Base-by-base conservation (phyloP, 805 yeast species). In the Candida mattraensis region DNA sequence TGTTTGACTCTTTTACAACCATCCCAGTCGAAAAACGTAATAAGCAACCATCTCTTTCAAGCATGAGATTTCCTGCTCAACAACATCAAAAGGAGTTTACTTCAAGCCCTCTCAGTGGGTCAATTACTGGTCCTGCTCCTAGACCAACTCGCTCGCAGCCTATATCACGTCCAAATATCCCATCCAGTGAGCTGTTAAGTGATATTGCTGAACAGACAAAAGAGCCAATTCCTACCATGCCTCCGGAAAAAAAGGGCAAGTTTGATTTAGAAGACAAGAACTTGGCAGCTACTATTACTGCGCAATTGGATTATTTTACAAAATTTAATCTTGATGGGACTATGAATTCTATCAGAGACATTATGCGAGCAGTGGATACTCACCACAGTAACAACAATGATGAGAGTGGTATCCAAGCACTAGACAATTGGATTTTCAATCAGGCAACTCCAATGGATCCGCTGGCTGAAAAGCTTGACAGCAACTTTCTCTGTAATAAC, bases 261-360 rank as follows among this genome's bases (percentile, higher is more conserved):
- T 31, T 15, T 22, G 28, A 24, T 11, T 6, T 8, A 5, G 22
- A 26, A n/a, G 32, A 27, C 11, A 19, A 22, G 12, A 25, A 25
- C 8, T 16, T 33, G 16, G 28, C 35, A 2, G 39, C 29, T 12
- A 24, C 39, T n/a, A 25, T 25, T 5, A 26, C 31, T 10, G 18
- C 40, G 5, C 35, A 36, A 20, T 28, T 36, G 7, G 40, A 36
- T 14, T 30, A 36, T 22, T 36, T 36, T 24, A 36, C 35, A 12
- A 36, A 36, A 18, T 36, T 36, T 22, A 36, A 36, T 21, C 32
- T 30, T 12, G 40, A 36, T 15, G 40, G 40, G 5, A 36, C 40
- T n/a, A 30, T 24, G 31, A 36, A 36, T 15, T 30, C 40, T 10
- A 25, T 36, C 24, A 10, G 35, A 8, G 35, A 30, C 13, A 25